Base-by-base conservation (phyloP, 2,329 filamentous ascomycete species). In the Cladosporium halotolerans region DNA sequence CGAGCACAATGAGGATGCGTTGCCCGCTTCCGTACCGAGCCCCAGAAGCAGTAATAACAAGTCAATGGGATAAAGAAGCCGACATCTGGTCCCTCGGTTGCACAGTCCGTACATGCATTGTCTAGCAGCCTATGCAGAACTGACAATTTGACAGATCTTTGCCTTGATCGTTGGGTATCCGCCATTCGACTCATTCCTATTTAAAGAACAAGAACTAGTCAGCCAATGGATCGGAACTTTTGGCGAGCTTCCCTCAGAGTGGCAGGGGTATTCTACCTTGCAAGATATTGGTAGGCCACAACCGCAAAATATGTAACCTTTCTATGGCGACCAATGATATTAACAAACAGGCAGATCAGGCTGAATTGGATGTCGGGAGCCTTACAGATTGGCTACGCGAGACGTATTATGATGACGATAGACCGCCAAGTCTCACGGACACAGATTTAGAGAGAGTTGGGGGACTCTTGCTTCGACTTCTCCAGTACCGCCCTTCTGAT, bases 41-140 rank as follows among this genome's bases (percentile, higher is more conserved):
- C 50, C 70, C 70, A 1, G 70, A 73, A 58, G 58, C 68, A 49
- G 63, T 73, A 28, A 72, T 73, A 50, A 31, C 59, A 45, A 67
- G 72, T 23, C 52, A 42, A 9, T 46, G 71, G 50, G 64, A 72
- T 60, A 58, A 68, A 61, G 64, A 59, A 45, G 62, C 72, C 6
- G 68, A 72, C 43, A 53, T 73, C n/a, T 73, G 68, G 69, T 68
- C 68, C 53, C 60, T 66, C 60, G 70, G 63, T 2, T 72, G 65
- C 42, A 60, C 70, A 57, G 68, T 72, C 39, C 18, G 39, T 19
- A 16, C n/a, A 42, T 42, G 18, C 18, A 3, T 42, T 42, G 39
- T 42, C 32, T 34, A 34, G 32, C 32, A 34, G 32, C 32, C 32
- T 34, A 34, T 14, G 39, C 39, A 42, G 18, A 16, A 42, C 39